phyloP scores from a whole-genome alignment of 768 basidiomycete genomes.

The Suillus clintonianus region DNA sequence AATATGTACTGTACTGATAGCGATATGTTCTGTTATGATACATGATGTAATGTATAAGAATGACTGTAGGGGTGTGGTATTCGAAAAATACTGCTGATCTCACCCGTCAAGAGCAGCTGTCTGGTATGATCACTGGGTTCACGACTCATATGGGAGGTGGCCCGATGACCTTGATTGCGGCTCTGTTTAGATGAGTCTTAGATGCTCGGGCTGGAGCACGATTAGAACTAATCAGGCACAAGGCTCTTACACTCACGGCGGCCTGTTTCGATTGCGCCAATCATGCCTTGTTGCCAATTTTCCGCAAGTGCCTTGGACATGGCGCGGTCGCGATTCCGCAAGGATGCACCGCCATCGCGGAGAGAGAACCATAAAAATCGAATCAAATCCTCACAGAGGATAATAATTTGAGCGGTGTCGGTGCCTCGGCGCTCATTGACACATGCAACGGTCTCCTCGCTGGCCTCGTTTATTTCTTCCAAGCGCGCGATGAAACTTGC shows the following conservation, averaged over 20 bases:
- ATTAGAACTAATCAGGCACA: not conserved
- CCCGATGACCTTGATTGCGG: not conserved
- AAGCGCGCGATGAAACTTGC: constrained; percentile 18
- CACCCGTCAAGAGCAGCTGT: not conserved
- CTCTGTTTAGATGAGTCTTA: not conserved
- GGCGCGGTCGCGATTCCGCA: constrained; percentile 15
- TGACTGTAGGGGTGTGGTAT: not conserved
- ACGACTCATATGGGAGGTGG: not conserved
- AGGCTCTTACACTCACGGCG: constrained; percentile 17
- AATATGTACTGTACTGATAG: not conserved
- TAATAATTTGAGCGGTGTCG: constrained; percentile 29
- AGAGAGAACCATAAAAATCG: constrained; percentile 34
- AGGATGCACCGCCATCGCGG: constrained; percentile 25
- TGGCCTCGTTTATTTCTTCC: constrained; percentile 9
- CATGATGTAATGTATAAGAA: not conserved
- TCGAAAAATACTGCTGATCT: not conserved
- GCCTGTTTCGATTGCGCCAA: constrained; percentile 17
- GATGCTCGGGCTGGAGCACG: constrained; percentile 9
- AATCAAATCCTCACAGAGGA: constrained; percentile 21
- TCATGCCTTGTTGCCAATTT: constrained; percentile 18
- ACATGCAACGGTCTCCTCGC: constrained; percentile 20
- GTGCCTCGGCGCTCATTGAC: constrained; percentile 21
- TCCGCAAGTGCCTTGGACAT: constrained; percentile 19
- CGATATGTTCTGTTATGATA: not conserved
- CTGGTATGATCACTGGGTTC: not conserved